These are phyloP conservation scores for Kandelia obovata DNA, from an alignment of 345 rosid genomes.

Conservation along the genomic window DNA sequence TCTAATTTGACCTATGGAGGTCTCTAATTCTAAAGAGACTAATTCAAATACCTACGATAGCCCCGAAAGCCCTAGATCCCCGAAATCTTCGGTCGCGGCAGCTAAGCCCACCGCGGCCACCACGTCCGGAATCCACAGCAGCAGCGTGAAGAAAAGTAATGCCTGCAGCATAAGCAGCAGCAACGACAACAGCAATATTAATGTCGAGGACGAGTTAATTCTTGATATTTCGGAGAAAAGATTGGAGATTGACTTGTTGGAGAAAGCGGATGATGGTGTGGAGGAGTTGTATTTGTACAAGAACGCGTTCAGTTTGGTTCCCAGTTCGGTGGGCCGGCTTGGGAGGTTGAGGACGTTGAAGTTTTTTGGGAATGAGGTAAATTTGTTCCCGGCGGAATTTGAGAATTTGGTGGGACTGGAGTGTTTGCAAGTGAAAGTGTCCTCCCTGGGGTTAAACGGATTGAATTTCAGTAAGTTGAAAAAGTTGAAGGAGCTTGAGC, in stretches of 20 bases:
- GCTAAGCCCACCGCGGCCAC: neutral
- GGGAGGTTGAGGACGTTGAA: constrained; percentile 58
- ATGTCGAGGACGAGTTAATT: constrained; percentile 49
- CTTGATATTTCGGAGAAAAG: constrained; percentile 70
- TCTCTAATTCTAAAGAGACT: constrained; percentile 22
- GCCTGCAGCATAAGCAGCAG: neutral
- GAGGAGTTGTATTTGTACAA: constrained; percentile 67
- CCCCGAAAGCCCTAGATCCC: constrained; percentile 20
- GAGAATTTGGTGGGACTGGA: constrained; percentile 70
- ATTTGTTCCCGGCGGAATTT: constrained; percentile 68
- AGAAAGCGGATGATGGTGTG: constrained; percentile 33
- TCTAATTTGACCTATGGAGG: constrained; percentile 30
- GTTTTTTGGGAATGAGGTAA: constrained; percentile 78
- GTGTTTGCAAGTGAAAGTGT: constrained; percentile 76
- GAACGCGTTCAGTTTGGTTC: constrained; percentile 73
- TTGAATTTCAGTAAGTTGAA: constrained; percentile 58
- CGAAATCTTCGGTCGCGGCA: constrained; percentile 4
- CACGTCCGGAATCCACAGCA: neutral
- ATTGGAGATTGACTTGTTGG: constrained; percentile 59
- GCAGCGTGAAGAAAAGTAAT: neutral
- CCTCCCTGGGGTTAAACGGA: constrained; percentile 57
- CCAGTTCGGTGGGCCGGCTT: constrained; percentile 58
- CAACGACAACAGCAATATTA: constrained; percentile 12
- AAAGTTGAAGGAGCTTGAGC: constrained; percentile 82
- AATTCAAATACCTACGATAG: constrained; percentile 13